These are phyloP conservation scores for Pistacia atlantica DNA, from an alignment of 345 rosid species.

Conservation along the genomic window DNA sequence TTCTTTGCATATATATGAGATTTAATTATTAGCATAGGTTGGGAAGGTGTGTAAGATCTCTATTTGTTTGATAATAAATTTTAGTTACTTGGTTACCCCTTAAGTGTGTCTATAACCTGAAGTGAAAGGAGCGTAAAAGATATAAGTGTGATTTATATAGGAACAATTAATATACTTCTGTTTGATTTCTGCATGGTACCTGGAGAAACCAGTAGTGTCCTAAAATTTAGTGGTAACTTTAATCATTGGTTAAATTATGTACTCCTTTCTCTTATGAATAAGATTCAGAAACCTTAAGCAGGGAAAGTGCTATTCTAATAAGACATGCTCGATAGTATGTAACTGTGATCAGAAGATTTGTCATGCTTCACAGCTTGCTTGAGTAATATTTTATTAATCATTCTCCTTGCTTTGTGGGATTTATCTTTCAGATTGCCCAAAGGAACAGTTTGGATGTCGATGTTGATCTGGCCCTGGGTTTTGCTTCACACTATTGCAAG, in stretches of 20 bases:
- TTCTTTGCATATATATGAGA: not conserved
- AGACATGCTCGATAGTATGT: not conserved
- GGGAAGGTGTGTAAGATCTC: not conserved
- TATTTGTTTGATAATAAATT: not conserved
- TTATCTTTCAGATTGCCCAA: constrained; percentile 74
- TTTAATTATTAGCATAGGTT: not conserved
- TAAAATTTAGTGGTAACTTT: no score
- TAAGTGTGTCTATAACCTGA: not conserved
- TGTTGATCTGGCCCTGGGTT: constrained; percentile 90
- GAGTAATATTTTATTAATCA: not conserved
- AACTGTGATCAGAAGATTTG: not conserved
- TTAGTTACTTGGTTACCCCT: not conserved
- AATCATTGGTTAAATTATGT: no score
- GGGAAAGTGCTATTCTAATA: not conserved
- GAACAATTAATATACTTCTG: not conserved
- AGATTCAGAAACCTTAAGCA: not conserved
- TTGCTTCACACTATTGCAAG: constrained; percentile 92
- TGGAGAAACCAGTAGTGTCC: no score
- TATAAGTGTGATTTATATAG: no score
- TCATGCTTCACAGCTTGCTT: not conserved
- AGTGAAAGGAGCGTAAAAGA: not conserved
- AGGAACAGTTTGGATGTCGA: constrained; percentile 98
- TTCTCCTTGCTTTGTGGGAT: constrained; percentile 13
- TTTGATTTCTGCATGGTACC: no score
- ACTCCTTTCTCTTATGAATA: not conserved